Percentiles rank a stretch among this genome's conserved stretches.
Evolutionary conservation across 768 basidiomycete genomes (phyloP).

Genomic region (Podaxis rugospora): DNA sequence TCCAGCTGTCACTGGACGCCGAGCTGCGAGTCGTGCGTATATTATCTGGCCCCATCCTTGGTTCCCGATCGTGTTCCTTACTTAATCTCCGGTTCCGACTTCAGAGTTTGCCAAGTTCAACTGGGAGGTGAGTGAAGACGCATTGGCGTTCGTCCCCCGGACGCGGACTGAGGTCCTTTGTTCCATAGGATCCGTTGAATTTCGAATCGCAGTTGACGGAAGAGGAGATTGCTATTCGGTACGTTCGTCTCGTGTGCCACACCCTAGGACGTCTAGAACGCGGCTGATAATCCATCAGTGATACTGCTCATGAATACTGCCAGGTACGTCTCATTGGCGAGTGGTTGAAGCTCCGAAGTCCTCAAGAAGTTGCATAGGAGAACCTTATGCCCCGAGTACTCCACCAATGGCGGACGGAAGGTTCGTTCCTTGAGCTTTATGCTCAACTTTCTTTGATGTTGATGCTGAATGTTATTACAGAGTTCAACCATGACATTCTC

Average conservation of each 20-base stretch:
- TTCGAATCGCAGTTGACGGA: conserved; percentile 79
- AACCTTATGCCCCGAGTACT: conserved; percentile 84
- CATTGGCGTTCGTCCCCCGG: neutral
- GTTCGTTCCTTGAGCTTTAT: conserved; percentile 31
- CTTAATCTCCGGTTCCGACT: neutral
- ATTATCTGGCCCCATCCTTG: neutral
- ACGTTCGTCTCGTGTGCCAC: conserved; percentile 12
- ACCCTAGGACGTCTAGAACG: neutral
- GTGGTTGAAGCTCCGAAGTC: neutral
- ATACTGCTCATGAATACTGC: conserved; percentile 76
- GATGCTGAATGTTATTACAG: conserved; percentile 28
- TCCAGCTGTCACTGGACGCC: neutral
- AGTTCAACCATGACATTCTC: conserved; percentile 72
- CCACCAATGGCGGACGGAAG: conserved; percentile 84
- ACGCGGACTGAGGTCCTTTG: neutral
- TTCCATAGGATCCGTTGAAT: conserved; percentile 72
- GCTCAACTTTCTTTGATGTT: neutral
- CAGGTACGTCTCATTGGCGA: conserved; percentile 43
- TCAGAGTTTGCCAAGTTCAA: conserved; percentile 37
- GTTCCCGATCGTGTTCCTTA: neutral
- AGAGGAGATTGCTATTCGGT: conserved; percentile 90
- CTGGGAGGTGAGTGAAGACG: conserved; percentile 33
- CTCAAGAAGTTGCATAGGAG: conserved; percentile 43
- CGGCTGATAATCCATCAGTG: conserved; percentile 36
- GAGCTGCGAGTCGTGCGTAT: conserved; percentile 17